Base-by-base conservation (phyloP, 2,329 filamentous ascomycete species). In the Exophiala calicioides region DNA sequence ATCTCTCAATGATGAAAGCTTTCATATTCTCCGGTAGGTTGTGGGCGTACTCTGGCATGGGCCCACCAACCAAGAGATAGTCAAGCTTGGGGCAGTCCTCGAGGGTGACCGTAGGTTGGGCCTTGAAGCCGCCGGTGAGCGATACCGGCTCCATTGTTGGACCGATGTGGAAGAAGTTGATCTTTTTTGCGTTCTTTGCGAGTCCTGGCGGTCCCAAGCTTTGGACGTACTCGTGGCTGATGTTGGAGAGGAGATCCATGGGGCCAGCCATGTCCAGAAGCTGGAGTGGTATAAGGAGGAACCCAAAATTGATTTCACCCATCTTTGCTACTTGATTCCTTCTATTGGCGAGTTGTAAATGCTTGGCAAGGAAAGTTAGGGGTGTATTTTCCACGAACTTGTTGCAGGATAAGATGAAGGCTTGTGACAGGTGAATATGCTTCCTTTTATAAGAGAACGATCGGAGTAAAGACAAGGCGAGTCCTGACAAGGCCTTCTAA, bases 131-230 rank as follows among this genome's bases (percentile, higher is more conserved):
- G 19, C 30, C 47, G 5, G 41, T 45, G 9, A 35, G 29, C 7
- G 19, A 21, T 3, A 46, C 41, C 8, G 45, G 40, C 1, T 49
- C 40, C 18, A 50, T 36, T 10, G 40, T 32, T 20, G 38, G 16
- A 26, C 50, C 50, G 21, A 53, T 53, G 32, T 53, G 34, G 31
- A 43, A 31, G 41, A 53, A 50, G 7, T 30, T 30, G 9, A 53
- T 36, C 3, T 50, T 37, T 2, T 36, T 36, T 9, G 33, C 44
- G 5, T 15, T 23, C 18, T 23, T 12, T 56, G 38, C 2, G 59
- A 19, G 66, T 48, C 3, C 64, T 60, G 13, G 58, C 13, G 36
- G 12, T 12, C 20, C 12, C 9, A 9, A 9, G 8, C 18, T 20
- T 38, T 38, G 13, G 3, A 38, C 18, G 35, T 38, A 38, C n/a